phyloP scores from a whole-genome alignment of 2,329 filamentous ascomycete species.

The Ophiocordyceps camponoti-rufipedis region DNA sequence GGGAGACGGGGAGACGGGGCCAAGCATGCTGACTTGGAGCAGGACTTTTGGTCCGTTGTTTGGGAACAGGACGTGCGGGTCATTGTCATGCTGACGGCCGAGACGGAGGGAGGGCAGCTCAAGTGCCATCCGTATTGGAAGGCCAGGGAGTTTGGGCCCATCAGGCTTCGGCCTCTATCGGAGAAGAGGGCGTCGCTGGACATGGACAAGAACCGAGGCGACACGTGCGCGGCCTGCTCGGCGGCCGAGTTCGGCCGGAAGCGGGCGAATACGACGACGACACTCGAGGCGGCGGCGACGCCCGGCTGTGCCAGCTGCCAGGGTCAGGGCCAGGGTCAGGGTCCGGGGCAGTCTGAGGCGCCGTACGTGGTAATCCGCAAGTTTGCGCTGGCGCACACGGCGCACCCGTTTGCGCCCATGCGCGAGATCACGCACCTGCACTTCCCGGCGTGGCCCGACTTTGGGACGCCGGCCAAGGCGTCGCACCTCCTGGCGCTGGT shows the following conservation, averaged over 20 bases:
- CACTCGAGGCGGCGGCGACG: constrained; percentile 16
- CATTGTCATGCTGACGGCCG: constrained; percentile 91
- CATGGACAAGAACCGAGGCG: constrained; percentile 33
- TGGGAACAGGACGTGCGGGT: constrained; percentile 95
- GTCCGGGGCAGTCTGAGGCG: constrained; percentile 24
- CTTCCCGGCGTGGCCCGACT: constrained; percentile 94
- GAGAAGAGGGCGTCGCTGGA: constrained; percentile 72
- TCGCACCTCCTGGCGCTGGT: constrained; percentile 73
- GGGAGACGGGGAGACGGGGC: not conserved
- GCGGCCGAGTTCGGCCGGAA: constrained; percentile 24
- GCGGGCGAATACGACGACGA: constrained; percentile 35
- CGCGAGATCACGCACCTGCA: constrained; percentile 90
- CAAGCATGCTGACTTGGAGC: constrained; percentile 9
- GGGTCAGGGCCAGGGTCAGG: constrained; percentile 5
- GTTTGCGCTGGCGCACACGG: constrained; percentile 62
- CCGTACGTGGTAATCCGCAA: constrained; percentile 74
- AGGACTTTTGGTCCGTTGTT: constrained; percentile 96
- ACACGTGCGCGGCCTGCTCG: constrained; percentile 11
- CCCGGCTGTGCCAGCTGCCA: constrained; percentile 9
- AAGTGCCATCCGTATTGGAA: constrained; percentile 96
- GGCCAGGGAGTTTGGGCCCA: constrained; percentile 54
- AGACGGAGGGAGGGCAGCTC: constrained; percentile 78
- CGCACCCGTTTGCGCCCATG: constrained; percentile 66
- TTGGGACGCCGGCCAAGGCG: constrained; percentile 80
- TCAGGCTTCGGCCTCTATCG: constrained; percentile 59